Evolutionary conservation across 306 rosid species (phyloP).

Genomic region (Calophaca sinica): DNA sequence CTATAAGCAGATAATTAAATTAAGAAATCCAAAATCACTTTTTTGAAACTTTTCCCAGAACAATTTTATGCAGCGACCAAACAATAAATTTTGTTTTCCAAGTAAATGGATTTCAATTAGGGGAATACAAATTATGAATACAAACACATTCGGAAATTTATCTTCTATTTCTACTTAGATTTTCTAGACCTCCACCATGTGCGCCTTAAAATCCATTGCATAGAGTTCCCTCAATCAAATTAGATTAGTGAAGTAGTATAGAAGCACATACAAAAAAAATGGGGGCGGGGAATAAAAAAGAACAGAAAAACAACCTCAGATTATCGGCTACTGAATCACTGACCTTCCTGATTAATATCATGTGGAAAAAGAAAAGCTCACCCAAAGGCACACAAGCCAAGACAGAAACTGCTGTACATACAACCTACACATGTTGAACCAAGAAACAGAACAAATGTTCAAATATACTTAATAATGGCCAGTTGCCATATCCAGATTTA

Average conservation of each 20-base stretch:
- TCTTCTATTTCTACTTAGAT: conserved; percentile 15
- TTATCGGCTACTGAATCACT: conserved; percentile 64
- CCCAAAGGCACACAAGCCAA: conserved; percentile 93
- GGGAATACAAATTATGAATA: background rate
- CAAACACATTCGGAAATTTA: conserved; percentile 25
- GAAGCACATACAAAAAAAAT: conserved; percentile 22
- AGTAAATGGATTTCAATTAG: conserved; percentile 19
- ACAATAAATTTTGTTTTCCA: background rate
- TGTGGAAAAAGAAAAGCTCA: conserved; percentile 98
- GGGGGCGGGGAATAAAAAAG: conserved; percentile 40
- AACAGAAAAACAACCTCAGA: conserved; percentile 53
- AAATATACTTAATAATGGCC: conserved; percentile 26
- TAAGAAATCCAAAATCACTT: conserved; percentile 16
- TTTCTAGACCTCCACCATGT: conserved; percentile 18
- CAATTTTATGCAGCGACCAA: background rate
- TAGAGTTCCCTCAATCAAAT: conserved; percentile 29
- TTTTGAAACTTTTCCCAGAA: conserved; percentile 13
- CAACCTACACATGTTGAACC: conserved; percentile 64
- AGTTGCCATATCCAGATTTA: conserved; percentile 32
- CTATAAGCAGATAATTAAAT: conserved; percentile 5
- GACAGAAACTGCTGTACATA: conserved; percentile 89
- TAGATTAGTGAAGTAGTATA: conserved; percentile 24
- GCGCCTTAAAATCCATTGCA: conserved; percentile 39
- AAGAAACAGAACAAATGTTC: conserved; percentile 47
- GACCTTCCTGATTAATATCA: conserved; percentile 96